Conservation (phyloP, 129 eudicot species). For the Heracleum sosnowskyi region DNA sequence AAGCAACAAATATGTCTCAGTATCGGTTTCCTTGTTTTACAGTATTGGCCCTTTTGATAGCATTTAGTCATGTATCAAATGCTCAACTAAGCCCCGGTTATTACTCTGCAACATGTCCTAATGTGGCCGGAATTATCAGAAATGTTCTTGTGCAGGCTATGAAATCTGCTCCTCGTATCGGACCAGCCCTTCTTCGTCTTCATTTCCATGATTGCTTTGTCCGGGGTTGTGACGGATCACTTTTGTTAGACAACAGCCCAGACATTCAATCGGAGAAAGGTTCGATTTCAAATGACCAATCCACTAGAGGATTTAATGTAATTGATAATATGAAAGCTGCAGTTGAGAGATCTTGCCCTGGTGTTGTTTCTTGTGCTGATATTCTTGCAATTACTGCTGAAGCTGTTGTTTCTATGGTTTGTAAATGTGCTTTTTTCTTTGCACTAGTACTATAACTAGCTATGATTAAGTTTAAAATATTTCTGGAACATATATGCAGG, state of each 20-base stretch:
- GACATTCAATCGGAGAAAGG: conserved; percentile 16
- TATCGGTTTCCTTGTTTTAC: not conserved
- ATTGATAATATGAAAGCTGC: conserved; percentile 28
- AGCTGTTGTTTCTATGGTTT: conserved; percentile 31
- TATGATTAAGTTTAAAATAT: no score
- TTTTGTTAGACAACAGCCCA: conserved; percentile 14
- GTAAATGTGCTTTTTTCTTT: not conserved
- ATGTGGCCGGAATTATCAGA: conserved; percentile 2
- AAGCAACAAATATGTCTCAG: not conserved
- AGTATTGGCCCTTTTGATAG: not conserved
- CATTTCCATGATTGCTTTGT: conserved; percentile 16
- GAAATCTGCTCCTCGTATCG: conserved; percentile 9
- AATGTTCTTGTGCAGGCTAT: conserved; percentile 9
- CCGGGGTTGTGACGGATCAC: conserved; percentile 30
- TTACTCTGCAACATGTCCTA: conserved; percentile 8
- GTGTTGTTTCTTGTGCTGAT: conserved; percentile 44
- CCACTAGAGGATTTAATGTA: conserved; percentile 18
- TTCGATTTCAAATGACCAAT: conserved; percentile 12
- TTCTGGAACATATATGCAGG: conserved; percentile 9
- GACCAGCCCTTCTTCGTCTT: conserved; percentile 20
- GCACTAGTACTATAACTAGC: no score
- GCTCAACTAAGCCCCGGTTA: not conserved
- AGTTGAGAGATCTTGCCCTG: conserved; percentile 23
- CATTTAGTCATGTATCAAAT: not conserved
- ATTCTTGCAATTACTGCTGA: conserved; percentile 45